Percentiles rank a stretch among this genome's conserved stretches.
These are phyloP conservation scores for Vachellia pachyceras DNA, from an alignment of 306 rosid species.

Conservation along the genomic window DNA sequence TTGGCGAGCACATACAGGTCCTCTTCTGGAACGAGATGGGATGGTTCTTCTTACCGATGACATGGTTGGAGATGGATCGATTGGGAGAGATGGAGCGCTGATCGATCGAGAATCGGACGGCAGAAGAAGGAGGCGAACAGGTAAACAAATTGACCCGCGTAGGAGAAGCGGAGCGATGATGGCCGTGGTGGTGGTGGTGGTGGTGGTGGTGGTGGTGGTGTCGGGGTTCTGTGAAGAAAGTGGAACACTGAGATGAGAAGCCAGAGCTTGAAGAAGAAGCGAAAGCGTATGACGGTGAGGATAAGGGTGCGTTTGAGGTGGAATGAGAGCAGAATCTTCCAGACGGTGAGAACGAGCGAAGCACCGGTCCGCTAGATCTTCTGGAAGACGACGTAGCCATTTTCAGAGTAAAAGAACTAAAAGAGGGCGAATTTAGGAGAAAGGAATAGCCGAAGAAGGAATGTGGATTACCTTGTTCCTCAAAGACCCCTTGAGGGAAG, in stretches of 20 bases:
- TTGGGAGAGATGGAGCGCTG: conserved; percentile 82
- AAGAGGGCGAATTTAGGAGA: not conserved
- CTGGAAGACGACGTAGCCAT: conserved; percentile 64
- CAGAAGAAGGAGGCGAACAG: conserved; percentile 47
- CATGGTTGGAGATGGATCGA: conserved; percentile 65
- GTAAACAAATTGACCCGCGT: conserved; percentile 78
- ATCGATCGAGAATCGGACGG: conserved; percentile 79
- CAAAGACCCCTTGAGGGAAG: conserved; percentile 60
- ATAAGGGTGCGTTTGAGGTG: conserved; percentile 49
- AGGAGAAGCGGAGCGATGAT: conserved; percentile 79
- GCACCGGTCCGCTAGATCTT: conserved; percentile 77
- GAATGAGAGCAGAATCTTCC: conserved; percentile 65
- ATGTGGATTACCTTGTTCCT: not conserved
- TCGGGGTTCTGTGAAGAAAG: conserved; percentile 45
- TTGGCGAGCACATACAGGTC: conserved; percentile 94
- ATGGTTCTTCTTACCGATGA: conserved; percentile 57
- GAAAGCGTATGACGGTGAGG: conserved; percentile 65
- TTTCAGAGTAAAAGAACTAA: not conserved
- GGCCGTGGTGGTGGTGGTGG: conserved; percentile 39
- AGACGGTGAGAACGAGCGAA: conserved; percentile 75
- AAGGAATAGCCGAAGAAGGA: not conserved
- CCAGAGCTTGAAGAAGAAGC: conserved; percentile 77
- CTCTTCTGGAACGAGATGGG: conserved; percentile 66
- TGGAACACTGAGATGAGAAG: conserved; percentile 59
- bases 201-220: too few species aligned